Evolutionary conservation across 2,329 filamentous ascomycete species (phyloP).

Genomic region (Ophiostoma sp.): DNA sequence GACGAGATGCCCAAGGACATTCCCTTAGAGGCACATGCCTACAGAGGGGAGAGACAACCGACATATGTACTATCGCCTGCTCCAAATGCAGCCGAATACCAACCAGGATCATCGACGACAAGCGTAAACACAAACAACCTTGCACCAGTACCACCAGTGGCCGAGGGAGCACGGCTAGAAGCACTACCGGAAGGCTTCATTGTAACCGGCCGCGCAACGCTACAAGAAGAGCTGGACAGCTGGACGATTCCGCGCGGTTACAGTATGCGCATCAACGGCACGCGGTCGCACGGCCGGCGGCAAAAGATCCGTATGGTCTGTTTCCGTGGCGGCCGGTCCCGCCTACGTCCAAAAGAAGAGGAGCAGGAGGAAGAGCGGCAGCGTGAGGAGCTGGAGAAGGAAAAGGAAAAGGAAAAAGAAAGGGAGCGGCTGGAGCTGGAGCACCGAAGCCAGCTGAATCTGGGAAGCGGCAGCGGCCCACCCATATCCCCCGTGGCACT

Average conservation of each 20-base stretch:
- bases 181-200: conserved; percentile 35
- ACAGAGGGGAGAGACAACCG: not conserved
- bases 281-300: conserved; percentile 34
- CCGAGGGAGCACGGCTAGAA: conserved; percentile 28
- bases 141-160: not conserved
- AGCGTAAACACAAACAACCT: no score
- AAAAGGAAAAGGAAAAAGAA: not conserved
- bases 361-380: conserved; percentile 24
- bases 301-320: conserved; percentile 38
- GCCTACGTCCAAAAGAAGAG: conserved; percentile 29
- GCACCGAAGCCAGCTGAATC: not conserved
- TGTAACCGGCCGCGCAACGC: conserved; percentile 32
- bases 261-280: conserved; percentile 38
- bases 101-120: no score
- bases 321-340: conserved; percentile 36
- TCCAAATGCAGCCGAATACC: not conserved
- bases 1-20: not conserved
- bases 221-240: conserved; percentile 36
- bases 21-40: not conserved
- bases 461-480: not conserved
- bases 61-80: not conserved
- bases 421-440: not conserved
- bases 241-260: conserved; percentile 37
- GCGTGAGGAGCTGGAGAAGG: conserved; percentile 26
- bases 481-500: not conserved